phyloP scores from a whole-genome alignment of 2,329 filamentous ascomycete species.

The Stromatinia cepivora region DNA sequence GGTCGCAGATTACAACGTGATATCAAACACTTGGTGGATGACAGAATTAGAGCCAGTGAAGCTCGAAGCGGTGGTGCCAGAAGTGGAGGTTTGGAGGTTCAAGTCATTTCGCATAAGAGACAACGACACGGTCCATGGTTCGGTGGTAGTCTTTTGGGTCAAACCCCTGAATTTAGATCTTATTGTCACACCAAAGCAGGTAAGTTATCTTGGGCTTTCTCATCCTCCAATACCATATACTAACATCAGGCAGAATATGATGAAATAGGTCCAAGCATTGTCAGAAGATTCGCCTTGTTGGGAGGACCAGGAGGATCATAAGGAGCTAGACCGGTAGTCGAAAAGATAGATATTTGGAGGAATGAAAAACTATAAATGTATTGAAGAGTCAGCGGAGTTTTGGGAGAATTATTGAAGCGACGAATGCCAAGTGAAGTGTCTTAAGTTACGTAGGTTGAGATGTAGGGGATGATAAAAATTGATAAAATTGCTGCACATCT shows the following conservation, averaged over 20 bases:
- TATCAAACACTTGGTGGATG: conserved; percentile 94
- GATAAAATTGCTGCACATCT: conserved; percentile 18
- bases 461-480: conserved; percentile 17
- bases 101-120: conserved; percentile 95
- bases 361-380: conserved; percentile 19
- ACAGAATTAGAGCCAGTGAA: conserved; percentile 88
- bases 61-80: conserved; percentile 82
- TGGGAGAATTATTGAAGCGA: conserved; percentile 14
- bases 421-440: conserved; percentile 10
- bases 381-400: conserved; percentile 20
- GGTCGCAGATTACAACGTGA: conserved; percentile 93
- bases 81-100: conserved; percentile 92
- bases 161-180: conserved; percentile 96
- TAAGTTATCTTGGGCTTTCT: conserved; percentile 24
- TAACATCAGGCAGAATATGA: conserved; percentile 58
- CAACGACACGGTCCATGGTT: conserved; percentile 99
- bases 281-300: conserved; percentile 88
- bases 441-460: neutral
- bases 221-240: neutral
- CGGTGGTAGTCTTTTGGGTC: conserved; percentile 90
- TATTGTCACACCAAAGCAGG: conserved; percentile 92
- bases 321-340: neutral
- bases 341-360: conserved; percentile 9
- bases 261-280: conserved; percentile 94
- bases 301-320: conserved; percentile 85